A percentile compares a stretch with the other conserved stretches of the same genome.
Evolutionary conservation across 306 rosid genomes (phyloP).

Genomic region (Alnus glutinosa): DNA sequence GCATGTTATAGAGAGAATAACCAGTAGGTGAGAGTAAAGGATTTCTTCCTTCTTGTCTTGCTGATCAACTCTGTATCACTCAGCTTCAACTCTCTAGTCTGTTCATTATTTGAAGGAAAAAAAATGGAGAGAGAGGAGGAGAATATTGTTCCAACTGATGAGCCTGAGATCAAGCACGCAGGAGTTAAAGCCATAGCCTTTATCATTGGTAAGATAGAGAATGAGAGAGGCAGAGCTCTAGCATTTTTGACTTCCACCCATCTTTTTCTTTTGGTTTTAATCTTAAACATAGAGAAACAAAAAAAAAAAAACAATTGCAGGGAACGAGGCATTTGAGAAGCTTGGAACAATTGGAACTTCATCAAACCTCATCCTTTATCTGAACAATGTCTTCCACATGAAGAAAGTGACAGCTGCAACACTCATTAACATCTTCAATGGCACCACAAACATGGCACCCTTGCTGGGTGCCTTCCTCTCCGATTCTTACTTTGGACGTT

Average conservation of each 20-base stretch:
- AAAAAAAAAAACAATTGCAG: neutral
- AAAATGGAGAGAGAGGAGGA: neutral
- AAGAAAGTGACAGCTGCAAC: neutral
- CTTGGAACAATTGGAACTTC: neutral
- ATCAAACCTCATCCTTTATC: neutral
- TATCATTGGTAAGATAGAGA: neutral
- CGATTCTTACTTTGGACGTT: constrained; percentile 1
- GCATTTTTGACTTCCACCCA: neutral
- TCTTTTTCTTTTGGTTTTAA: neutral
- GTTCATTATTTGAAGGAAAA: neutral
- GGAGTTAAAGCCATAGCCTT: neutral
- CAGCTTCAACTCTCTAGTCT: neutral
- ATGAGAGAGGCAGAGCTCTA: neutral
- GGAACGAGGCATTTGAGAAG: constrained; percentile 10
- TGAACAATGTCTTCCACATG: neutral
- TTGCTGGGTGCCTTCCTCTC: neutral
- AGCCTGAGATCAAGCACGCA: neutral
- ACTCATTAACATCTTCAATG: neutral
- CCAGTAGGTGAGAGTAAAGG: neutral
- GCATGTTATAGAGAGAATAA: neutral
- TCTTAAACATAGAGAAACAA: neutral
- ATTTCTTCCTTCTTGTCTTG: too few species aligned
- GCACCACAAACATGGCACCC: neutral
- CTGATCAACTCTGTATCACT: neutral
- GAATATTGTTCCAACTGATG: neutral